Base-by-base conservation (phyloP, 1,139 yeast species). In the Kurtzmaniella quercitrusa region DNA sequence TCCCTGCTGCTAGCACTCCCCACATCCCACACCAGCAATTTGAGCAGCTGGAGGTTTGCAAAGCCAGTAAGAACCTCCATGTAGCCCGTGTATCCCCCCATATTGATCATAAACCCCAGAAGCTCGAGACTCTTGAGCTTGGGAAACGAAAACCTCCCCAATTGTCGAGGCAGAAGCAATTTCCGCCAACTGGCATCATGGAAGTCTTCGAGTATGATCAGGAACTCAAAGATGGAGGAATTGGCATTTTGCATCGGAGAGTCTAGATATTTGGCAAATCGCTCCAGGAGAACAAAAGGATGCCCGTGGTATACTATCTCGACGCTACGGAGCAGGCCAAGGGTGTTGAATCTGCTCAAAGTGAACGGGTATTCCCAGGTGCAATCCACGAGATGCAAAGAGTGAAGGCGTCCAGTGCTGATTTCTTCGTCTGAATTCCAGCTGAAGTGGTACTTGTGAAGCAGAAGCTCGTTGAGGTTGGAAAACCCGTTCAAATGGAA, bases 351-450 rank as follows among this genome's bases (percentile, higher is more conserved):
- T 40, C 60, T 63, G 3, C 60, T 49, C 11, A 69, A 49, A 9
- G 61, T 52, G 46, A 72, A 73, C 1, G 77, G 77, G 41, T 68
- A 72, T 42, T 67, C 74, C 77, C 77, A 73, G 1, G 70, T 62
- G 53, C 77, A 73, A 50, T 71, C 63, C 9, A 52, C 47, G 6
- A 73, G 52, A 2, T 50, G 38, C 14, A 71, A 41, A 40, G 39
- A 36, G 33, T 38, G 38, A 43, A 47, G 41, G 7, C 25, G 41
- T 24, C 24, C 38, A 2, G 18, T 25, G 2, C 38, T 18, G 23
- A 34, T 33, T 12, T 24, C 40, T 23, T 51, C 54, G 3, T 41
- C 48, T 5, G 53, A 51, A 10, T 55, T 65, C 70, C 68, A 69
- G 50, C 62, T 60, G 47, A 66, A 60, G 50, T 67, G 65, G 49